phyloP scores from a whole-genome alignment of 257 asterid species.

The Nicotiana tomentosiformis region DNA sequence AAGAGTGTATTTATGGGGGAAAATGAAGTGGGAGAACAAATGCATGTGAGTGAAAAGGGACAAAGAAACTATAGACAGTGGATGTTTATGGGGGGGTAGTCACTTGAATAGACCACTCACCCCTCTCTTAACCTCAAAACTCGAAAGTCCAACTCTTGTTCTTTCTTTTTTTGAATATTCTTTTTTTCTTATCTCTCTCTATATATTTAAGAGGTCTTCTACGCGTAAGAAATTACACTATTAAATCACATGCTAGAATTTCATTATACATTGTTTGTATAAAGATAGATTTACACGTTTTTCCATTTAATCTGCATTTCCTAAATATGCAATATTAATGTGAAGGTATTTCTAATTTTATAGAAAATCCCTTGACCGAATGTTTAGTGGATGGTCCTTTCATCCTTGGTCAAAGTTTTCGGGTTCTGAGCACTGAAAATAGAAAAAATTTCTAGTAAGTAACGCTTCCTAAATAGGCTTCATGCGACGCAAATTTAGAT shows the following conservation, averaged over 20 bases:
- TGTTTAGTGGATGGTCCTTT: no score
- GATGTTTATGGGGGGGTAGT: neutral
- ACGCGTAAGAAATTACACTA: neutral
- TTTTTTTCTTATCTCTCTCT: no score
- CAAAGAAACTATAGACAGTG: neutral
- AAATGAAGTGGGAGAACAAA: neutral
- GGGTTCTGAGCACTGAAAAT: no score
- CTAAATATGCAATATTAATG: no score
- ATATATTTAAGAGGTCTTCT: neutral
- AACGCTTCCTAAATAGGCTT: no score
- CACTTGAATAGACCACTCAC: constrained; percentile 3
- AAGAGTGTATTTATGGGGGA: neutral
- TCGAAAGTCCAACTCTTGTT: neutral
- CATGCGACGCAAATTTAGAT: no score
- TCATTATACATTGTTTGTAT: neutral
- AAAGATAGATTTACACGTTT: neutral
- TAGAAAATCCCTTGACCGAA: no score
- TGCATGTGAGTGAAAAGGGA: neutral
- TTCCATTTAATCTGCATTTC: no score
- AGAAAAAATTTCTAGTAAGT: no score
- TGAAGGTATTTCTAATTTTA: no score
- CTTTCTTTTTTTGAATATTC: neutral
- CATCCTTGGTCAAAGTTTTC: no score
- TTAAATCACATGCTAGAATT: neutral
- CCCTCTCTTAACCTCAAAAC: neutral